Evolutionary conservation across 75 land plant genomes (phyloP).

Genomic region (Gnetum montanum): DNA sequence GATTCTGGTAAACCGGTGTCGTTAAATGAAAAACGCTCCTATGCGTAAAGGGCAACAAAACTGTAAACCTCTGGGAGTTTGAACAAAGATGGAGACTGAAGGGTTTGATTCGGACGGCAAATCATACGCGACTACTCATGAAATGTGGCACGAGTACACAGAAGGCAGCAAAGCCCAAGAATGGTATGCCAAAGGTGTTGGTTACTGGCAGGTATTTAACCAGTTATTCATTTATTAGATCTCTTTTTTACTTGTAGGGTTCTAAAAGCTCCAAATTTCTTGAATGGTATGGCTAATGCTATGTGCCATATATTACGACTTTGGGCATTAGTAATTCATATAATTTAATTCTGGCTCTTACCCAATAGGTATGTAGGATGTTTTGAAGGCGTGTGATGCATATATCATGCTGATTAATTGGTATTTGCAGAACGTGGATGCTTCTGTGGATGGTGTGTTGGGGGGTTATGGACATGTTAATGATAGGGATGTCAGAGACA

Average conservation of each 20-base stretch:
- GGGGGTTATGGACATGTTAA: conserved; percentile 92
- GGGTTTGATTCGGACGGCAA: conserved; percentile 77
- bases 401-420: not conserved
- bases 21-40: no score
- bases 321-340: not conserved
- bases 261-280: not conserved
- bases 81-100: conserved; percentile 36
- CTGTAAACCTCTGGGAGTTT: not conserved
- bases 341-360: conserved; percentile 3
- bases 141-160: conserved; percentile 80
- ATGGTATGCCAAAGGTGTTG: conserved; percentile 83
- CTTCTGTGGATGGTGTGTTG: conserved; percentile 90
- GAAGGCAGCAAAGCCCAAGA: conserved; percentile 18
- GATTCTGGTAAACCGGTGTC: no score
- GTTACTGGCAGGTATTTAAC: conserved; percentile 70
- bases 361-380: not conserved
- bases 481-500: conserved; percentile 66
- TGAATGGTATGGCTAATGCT: not conserved
- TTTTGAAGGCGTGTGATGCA: not conserved
- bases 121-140: conserved; percentile 46
- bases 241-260: not conserved
- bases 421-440: conserved; percentile 85
- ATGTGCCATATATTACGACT: conserved; percentile 2
- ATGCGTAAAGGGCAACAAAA: no score
- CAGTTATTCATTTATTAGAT: not conserved